Evolutionary conservation across 257 asterid genomes (phyloP).

Genomic region (Nicotiana tomentosiformis): DNA sequence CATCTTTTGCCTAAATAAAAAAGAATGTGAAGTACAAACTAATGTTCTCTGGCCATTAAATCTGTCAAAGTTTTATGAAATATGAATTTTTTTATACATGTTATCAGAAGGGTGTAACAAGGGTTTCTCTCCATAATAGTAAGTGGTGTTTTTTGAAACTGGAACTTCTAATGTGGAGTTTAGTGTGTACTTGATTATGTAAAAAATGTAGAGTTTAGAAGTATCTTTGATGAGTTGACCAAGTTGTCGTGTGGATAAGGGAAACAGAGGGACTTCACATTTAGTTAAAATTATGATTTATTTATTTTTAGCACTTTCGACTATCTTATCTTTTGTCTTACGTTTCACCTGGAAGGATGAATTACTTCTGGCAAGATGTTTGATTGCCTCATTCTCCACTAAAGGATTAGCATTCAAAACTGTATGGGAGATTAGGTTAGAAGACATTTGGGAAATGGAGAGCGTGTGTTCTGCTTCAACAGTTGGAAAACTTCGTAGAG

Average conservation of each 20-base stretch:
- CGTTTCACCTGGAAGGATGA: too few species aligned
- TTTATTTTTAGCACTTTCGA: not conserved
- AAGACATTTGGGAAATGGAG: too few species aligned
- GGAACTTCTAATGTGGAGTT: not conserved
- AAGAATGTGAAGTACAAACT: not conserved
- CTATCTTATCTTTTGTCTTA: not conserved
- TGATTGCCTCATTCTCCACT: too few species aligned
- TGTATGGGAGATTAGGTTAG: too few species aligned
- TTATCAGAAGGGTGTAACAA: not conserved
- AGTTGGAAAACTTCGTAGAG: too few species aligned
- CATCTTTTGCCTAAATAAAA: not conserved
- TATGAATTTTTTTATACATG: not conserved
- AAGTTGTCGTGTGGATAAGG: not conserved
- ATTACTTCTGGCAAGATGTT: too few species aligned
- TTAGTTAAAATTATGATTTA: not conserved
- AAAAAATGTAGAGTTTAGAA: not conserved
- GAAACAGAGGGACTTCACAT: not conserved
- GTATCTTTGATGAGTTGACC: not conserved
- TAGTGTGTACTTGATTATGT: not conserved
- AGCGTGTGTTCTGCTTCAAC: too few species aligned
- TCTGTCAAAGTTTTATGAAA: too few species aligned
- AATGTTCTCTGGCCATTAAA: not conserved
- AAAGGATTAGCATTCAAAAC: too few species aligned
- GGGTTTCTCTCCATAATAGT: not conserved
- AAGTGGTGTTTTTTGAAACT: not conserved